Base-by-base conservation (phyloP, 2,329 filamentous ascomycete genomes). In the Ciborinia camelliae region DNA sequence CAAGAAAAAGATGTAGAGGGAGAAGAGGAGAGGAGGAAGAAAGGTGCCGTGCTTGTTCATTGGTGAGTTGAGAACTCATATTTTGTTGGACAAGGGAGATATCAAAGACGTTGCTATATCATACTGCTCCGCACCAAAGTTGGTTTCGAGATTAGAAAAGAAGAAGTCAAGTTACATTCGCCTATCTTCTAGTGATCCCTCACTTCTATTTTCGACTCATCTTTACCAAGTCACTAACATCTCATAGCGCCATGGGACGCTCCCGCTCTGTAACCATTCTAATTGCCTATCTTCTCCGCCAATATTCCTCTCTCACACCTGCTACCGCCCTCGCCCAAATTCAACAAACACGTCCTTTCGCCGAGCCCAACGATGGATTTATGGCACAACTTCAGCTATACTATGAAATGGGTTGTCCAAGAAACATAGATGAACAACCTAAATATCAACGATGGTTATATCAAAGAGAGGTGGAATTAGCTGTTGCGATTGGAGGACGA, bases 291-390 rank as follows among this genome's bases (percentile, higher is more conserved):
- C 81, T 98, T 59, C 89, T 98, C 68, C 87, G 85, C 77, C 84
- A 84, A 71, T 82, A 86, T 70, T 84, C 85, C 6, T 75, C 81
- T 43, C 81, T 73, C 41, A 74, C 72, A 26, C 72, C 73, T 28
- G 45, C 57, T 12, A 90, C 28, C 53, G 92, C 93, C 2, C 79
- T 98, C 58, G 80, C 82, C 32, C 82, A 89, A 69, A 81, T 98
- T 59, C 86, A 87, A 62, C 79, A 88, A 74, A 84, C 84, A 51
- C 86, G 94, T 47, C 86, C 90, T 20, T 84, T 95, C 63, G 93
- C 90, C 67, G 91, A 96, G 73, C 95, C 95, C 4, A 99, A 99
- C 75, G 80, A 86, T 39, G 94, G 93, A 35, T 99, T 99, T 81
- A 92, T 94, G 87, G 81, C 86, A 59, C 95, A 99, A 77, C 83